Evolutionary conservation across 148 eudicot genomes (phyloP), one percentile per base, ranked within the genome.

Genomic region (Vaccinium macrocarpon): DNA sequence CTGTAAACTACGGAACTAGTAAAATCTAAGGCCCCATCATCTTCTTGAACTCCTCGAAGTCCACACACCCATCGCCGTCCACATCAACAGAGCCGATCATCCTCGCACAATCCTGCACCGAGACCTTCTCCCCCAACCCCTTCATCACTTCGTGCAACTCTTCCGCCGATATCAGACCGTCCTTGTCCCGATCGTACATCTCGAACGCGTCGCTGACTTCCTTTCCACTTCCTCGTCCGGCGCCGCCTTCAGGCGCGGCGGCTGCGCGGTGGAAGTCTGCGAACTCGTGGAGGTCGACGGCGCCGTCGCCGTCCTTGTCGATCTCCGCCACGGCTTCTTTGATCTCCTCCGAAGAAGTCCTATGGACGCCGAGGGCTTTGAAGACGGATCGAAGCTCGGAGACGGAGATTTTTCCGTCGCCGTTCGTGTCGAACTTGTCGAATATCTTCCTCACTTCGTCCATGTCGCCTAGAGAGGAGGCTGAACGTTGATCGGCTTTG

Each of bases 1-100:
- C 15, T 55, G 59, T 13, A 18, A 5, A 5, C 1, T 55, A 55
- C 59, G 21, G 8, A 18, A 56, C 52, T 1, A 35, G 21, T 1
- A 35, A 7, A 16, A 51, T 2, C 10, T 80, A 80, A 18, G 71
- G 50, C 56, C 2, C 72, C 86, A 84, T 84, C 86, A 84, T 80
- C 64, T 80, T 84, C 86, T 84, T 79, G 57, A 84, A 84, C 48
- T 84, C 86, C 9, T 84, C 86, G 56, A 84, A 84, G 61, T 84
- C 80, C 15, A 84, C 83, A 16, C 79, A 79, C 0, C 86, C 86
- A 56, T 84, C 86, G 3, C 86, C 86, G 16, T 84, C 86, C 53
- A 79, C 83, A 27, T 84, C 86, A 9, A 79, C 86, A 4, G 83
- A 70, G 1, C 79, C 57, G 48, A 84, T 84, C 86, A 84, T 84